Conservation (phyloP, 495 filamentous ascomycete genomes). For the Melanomma pulvis-pyrius region DNA sequence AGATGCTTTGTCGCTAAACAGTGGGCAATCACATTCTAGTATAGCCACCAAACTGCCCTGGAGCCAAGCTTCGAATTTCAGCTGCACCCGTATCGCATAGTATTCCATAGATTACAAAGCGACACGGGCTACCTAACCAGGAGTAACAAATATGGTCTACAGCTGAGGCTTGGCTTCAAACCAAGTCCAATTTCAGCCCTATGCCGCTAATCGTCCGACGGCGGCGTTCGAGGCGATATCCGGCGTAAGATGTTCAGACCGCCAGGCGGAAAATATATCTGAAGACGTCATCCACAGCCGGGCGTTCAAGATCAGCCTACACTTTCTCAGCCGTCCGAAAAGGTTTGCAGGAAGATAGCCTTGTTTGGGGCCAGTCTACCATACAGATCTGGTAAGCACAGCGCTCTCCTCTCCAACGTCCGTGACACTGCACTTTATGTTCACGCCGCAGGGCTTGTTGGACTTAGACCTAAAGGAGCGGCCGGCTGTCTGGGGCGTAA, state of each 20-base stretch:
- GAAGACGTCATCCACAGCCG: neutral
- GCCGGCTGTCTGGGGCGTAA: neutral
- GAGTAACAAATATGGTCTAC: neutral
- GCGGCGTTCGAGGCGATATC: neutral
- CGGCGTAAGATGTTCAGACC: neutral
- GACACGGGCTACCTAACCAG: neutral
- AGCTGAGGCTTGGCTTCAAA: neutral
- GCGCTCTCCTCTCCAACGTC: neutral
- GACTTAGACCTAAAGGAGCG: neutral
- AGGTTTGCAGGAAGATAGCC: neutral
- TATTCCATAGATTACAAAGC: neutral
- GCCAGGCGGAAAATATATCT: neutral
- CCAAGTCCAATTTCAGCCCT: neutral
- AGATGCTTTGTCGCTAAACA: no score
- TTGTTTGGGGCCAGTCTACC: neutral
- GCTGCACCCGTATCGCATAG: neutral
- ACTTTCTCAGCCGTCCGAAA: neutral
- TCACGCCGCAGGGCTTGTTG: conserved; percentile 3
- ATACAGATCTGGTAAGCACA: neutral
- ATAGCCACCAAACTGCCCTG: no score
- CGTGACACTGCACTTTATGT: neutral
- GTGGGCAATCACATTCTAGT: no score
- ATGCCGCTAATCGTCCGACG: neutral
- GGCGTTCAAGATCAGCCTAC: neutral
- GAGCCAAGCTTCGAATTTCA: neutral